Conservation (phyloP, 208 protist species). For the Trypanosomatidae sp. region DNA sequence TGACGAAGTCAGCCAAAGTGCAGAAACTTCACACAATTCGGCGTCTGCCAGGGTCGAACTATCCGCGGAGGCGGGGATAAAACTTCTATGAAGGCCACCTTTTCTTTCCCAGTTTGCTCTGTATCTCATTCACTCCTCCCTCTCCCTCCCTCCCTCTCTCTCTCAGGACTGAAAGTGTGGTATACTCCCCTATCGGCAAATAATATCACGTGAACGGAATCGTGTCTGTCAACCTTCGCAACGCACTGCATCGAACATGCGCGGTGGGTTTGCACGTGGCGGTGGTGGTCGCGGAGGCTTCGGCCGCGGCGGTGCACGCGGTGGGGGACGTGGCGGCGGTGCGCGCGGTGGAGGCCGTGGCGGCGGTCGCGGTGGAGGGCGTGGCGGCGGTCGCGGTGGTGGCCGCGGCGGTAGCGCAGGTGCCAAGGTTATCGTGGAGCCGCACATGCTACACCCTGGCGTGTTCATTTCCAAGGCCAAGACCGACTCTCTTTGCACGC, state of each 20-base stretch:
- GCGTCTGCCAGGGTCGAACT: neutral
- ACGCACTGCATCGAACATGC: conserved; percentile 24
- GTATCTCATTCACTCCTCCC: neutral
- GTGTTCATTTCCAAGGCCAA: conserved; percentile 99
- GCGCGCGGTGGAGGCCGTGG: neutral
- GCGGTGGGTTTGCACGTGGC: conserved; percentile 26
- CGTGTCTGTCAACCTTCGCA: neutral
- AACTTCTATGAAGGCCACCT: neutral
- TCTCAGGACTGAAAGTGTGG: neutral
- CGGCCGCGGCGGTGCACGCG: conserved; percentile 20
- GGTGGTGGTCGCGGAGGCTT: conserved; percentile 3
- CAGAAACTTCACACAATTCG: neutral
- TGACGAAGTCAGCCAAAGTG: neutral
- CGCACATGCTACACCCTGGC: conserved; percentile 96
- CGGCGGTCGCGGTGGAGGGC: conserved; percentile 12
- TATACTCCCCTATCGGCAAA: neutral
- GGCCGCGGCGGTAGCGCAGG: conserved; percentile 87
- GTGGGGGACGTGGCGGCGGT: conserved; percentile 14
- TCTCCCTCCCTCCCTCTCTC: neutral
- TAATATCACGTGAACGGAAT: neutral
- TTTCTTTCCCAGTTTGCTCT: neutral
- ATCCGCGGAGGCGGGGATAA: neutral
- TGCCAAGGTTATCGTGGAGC: conserved; percentile 97
- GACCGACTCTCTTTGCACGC: conserved; percentile 98
- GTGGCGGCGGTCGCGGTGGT: conserved; percentile 34